Evolutionary conservation across 352 stramenopile genomes (phyloP).

Genomic region (Phytophthora cactorum): DNA sequence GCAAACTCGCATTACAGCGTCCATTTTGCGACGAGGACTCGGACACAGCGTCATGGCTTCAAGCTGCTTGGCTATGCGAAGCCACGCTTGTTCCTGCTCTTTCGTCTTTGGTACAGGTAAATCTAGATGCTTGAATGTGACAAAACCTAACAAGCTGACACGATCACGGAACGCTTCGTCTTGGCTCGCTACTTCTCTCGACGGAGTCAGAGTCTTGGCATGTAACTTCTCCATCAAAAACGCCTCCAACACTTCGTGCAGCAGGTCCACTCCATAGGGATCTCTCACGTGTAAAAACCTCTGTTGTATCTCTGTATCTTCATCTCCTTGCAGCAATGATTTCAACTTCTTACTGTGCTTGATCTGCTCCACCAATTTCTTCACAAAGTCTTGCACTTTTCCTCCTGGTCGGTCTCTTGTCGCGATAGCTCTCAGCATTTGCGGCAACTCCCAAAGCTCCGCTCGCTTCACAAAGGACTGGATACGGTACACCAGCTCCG

Average conservation of each 20-base stretch:
- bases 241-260: conserved; percentile 83
- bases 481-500: conserved; percentile 81
- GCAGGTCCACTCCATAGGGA: conserved; percentile 48
- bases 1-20: conserved; percentile 77
- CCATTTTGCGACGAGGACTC: conserved; percentile 88
- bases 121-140: conserved; percentile 88
- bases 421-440: conserved; percentile 50
- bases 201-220: conserved; percentile 64
- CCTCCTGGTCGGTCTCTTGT: conserved; percentile 55
- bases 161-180: conserved; percentile 71
- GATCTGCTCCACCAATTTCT: conserved; percentile 66
- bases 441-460: conserved; percentile 57
- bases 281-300: conserved; percentile 44
- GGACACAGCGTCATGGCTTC: conserved; percentile 51
- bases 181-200: conserved; percentile 38
- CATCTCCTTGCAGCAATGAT: conserved; percentile 34
- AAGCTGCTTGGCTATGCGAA: conserved; percentile 50
- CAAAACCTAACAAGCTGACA: conserved; percentile 77
- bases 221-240: conserved; percentile 94
- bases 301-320: background rate
- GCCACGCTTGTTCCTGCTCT: conserved; percentile 49
- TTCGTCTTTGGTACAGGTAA: conserved; percentile 53
- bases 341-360: conserved; percentile 44
- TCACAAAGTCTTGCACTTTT: conserved; percentile 69
- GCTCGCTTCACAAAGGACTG: conserved; percentile 77